Evolutionary conservation across 768 basidiomycete genomes (phyloP), one percentile per base, ranked within the genome.

Genomic region (Amanita pallidorosea): DNA sequence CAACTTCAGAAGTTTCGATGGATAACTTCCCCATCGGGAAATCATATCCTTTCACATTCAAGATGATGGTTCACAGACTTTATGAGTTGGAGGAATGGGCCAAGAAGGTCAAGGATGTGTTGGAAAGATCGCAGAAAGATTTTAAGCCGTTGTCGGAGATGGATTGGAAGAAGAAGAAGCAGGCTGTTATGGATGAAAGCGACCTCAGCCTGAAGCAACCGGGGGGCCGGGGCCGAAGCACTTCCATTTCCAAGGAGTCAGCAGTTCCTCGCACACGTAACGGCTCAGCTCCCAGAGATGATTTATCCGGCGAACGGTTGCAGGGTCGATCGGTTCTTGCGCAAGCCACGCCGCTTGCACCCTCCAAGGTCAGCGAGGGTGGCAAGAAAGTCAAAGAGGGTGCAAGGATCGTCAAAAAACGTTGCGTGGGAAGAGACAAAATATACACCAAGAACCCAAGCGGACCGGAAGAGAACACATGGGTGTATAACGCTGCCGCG

Each of bases 51-150:
- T 84, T 84, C 65, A 82, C 77, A 31, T 84, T 83, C 70, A 77
- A 75, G 57, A 68, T 79, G 57, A 83, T 81, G 79, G 61, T 83
- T 51, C 79, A 84, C 66, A 77, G 80, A 60, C 67, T 83, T 9
- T 84, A 84, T 62, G 69, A 74, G 49, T 63, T 75, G 48, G 76
- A 77, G 18, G 80, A 81, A 49, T 84, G 80, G 78, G 70, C 65
- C 1, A 66, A 68, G 55, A 79, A 75, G 60, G 74, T 81, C 47
- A 75, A 73, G 59, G 70, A 70, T 20, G 70, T 74, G 18, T 58
- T 82, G 59, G 72, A 76, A 58, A 66, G 62, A 49, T 81, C 80
- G 38, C 72, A 74, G 61, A 70, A 65, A 35, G 73, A 76, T 52
- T 83, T 74, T 64, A 80, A 76, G 60, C 73, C 81, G 2, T 58